Conservation (phyloP, 106 monocot genomes). For the Narthecium ossifragum region DNA sequence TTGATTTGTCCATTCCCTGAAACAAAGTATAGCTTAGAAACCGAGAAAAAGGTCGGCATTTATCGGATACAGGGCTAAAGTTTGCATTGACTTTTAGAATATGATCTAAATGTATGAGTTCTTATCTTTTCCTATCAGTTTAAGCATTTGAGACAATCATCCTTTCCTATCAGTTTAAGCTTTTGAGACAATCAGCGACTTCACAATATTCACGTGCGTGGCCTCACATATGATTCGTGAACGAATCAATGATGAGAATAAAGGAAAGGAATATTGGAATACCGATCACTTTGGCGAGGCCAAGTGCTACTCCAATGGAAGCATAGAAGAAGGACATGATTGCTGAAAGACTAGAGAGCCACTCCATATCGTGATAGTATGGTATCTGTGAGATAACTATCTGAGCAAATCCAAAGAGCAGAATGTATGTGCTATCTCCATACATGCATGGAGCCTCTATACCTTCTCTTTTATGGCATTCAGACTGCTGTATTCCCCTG, state of each 20-base stretch:
- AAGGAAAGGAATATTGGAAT: not conserved
- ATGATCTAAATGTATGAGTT: no score
- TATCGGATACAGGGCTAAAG: no score
- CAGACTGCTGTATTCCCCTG: constrained; percentile 58
- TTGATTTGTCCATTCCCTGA: constrained; percentile 63
- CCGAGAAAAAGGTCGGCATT: no score
- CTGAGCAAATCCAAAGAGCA: constrained; percentile 69
- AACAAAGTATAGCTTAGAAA: not conserved
- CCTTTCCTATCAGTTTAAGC: no score
- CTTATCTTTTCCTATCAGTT: no score
- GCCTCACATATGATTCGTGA: no score
- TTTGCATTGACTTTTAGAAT: no score
- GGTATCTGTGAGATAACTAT: constrained; percentile 67
- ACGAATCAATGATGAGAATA: no score
- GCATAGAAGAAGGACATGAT: constrained; percentile 86
- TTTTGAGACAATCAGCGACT: no score
- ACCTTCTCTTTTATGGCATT: constrained; percentile 65
- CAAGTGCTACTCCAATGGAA: constrained; percentile 63
- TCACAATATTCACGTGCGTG: no score
- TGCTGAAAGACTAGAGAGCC: constrained; percentile 74
- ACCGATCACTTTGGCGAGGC: constrained; percentile 84
- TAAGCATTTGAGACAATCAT: no score
- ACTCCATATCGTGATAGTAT: constrained; percentile 76
- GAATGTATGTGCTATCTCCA: constrained; percentile 33
- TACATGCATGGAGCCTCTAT: constrained; percentile 34